Evolutionary conservation across 129 eudicot genomes (phyloP).

Genomic region (Artemisia argyi): DNA sequence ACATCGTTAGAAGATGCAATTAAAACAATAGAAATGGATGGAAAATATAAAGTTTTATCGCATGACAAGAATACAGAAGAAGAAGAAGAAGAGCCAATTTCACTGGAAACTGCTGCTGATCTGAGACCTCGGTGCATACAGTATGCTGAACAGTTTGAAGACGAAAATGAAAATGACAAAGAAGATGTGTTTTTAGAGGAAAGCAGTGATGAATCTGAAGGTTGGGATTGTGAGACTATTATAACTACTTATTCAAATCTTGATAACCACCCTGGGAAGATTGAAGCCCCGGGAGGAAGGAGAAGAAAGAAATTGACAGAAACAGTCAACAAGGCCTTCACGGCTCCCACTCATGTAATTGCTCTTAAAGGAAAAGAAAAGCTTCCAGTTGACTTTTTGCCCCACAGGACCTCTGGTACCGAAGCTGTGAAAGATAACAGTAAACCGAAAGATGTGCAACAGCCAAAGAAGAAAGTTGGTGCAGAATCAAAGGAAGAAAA

Average conservation of each 20-base stretch:
- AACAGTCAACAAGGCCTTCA: constrained; percentile 41
- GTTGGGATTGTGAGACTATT: constrained; percentile 90
- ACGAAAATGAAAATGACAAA: constrained; percentile 48
- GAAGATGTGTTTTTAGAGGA: constrained; percentile 55
- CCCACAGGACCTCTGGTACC: constrained; percentile 33
- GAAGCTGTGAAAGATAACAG: constrained; percentile 44
- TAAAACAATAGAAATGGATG: constrained; percentile 36
- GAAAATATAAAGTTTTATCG: constrained; percentile 48
- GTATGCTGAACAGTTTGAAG: constrained; percentile 76
- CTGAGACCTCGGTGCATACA: constrained; percentile 54
- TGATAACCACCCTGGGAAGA: constrained; percentile 96
- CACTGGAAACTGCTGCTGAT: constrained; percentile 55
- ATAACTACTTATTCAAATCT: constrained; percentile 88
- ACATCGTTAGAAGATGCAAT: constrained; percentile 30
- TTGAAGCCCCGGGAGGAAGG: constrained; percentile 61
- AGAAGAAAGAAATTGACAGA: constrained; percentile 72
- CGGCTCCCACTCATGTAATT: constrained; percentile 38
- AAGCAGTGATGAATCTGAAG: constrained; percentile 86
- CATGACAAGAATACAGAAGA: constrained; percentile 34
- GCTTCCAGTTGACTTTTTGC: constrained; percentile 84
- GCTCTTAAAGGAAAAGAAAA: constrained; percentile 75
- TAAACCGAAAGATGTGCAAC: constrained; percentile 27
- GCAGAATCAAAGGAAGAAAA: constrained; percentile 93
- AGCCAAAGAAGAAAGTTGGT: constrained; percentile 57
- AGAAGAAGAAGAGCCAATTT: constrained; percentile 42